A percentile compares a stretch with the other conserved stretches of the same genome.
Conservation (phyloP, 73 alveolate species). For the Tetrahymena elliotti region DNA sequence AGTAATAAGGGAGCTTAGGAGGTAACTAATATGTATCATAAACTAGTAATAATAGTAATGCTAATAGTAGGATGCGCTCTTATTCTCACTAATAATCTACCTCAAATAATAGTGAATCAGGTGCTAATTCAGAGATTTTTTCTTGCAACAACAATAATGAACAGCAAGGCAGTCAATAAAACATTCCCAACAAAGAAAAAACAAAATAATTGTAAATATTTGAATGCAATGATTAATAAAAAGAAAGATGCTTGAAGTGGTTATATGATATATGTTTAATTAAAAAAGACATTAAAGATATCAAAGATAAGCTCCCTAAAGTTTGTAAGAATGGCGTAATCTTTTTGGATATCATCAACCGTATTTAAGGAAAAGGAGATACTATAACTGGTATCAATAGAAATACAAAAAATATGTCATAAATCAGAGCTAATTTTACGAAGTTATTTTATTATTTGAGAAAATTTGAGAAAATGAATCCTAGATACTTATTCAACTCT, state of each 20-base stretch:
- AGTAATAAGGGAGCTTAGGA: not conserved
- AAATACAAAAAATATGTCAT: slow-evolving; percentile 16
- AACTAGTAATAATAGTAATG: not conserved
- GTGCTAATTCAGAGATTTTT: not conserved
- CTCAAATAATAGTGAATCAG: not conserved
- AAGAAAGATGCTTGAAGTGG: slow-evolving; percentile 18
- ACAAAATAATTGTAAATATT: not conserved
- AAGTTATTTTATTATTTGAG: slow-evolving; percentile 13
- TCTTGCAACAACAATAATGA: not conserved
- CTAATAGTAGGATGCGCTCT: not conserved
- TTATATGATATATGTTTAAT: slow-evolving; percentile 20
- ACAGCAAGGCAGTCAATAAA: not conserved
- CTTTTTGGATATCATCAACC: slow-evolving; percentile 22
- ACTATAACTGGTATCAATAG: slow-evolving; percentile 22
- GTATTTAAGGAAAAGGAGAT: slow-evolving; percentile 35
- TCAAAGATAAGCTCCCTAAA: slow-evolving; percentile 21
- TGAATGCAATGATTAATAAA: not conserved
- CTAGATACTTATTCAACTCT: slow-evolving; percentile 3
- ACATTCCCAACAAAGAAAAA: not conserved
- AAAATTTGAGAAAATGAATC: slow-evolving; percentile 38
- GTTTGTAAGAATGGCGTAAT: slow-evolving; percentile 44
- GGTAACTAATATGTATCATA: not conserved
- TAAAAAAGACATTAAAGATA: slow-evolving; percentile 1
- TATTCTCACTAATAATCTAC: not conserved
- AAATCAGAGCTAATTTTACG: slow-evolving; percentile 28